Evolutionary conservation across 169 alveolate genomes (phyloP), one percentile per base, ranked within the genome.

Genomic region (Babesia bigemina): DNA sequence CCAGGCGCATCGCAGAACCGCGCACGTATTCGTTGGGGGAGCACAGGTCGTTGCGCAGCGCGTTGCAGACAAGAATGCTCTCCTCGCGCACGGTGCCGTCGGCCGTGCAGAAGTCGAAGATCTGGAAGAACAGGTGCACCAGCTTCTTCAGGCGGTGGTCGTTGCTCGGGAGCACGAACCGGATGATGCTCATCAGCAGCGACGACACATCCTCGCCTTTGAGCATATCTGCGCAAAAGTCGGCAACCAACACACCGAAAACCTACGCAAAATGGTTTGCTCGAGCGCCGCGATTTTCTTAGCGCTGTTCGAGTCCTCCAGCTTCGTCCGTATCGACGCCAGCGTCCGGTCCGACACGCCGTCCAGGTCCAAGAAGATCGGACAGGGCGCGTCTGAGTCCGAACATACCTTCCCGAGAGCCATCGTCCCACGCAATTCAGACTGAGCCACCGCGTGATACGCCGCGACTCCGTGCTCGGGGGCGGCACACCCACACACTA

Each of bases 41-140:
- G 26, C 93, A 92, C 39, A 97, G 86, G 79, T 97, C 99, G 69
- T 96, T 96, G 73, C 99, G 84, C 74, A 97, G 84, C 14, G 98
- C 97, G 91, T 97, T 97, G 86, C 99, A 97, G 26, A 97, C 98
- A 69, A 97, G 81, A 33, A 96, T 95, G 94, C 96, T 94, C 84
- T 97, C 99, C 69, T 96, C 99, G 71, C 96, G 95, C 66, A 96
- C 86, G 26, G 94, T 79, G 8, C 99, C 99, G 76, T 97, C 98
- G 42, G 92, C 83, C 50, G 96, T 94, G 47, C 96, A 91, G 70
- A 95, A 96, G 69, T 97, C 99, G 11, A 97, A 94, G 4, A 94
- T 91, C 86, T 97, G 99, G 96, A 98, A 96, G 91, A 95, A 97
- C 29, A 96, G 91, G 49, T 96, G 95, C 39, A 95, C 86, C 53